Evolutionary conservation across 2,329 filamentous ascomycete species (phyloP), one percentile per base, ranked within the genome.

Genomic region (Aspergillus hiratsukae): DNA sequence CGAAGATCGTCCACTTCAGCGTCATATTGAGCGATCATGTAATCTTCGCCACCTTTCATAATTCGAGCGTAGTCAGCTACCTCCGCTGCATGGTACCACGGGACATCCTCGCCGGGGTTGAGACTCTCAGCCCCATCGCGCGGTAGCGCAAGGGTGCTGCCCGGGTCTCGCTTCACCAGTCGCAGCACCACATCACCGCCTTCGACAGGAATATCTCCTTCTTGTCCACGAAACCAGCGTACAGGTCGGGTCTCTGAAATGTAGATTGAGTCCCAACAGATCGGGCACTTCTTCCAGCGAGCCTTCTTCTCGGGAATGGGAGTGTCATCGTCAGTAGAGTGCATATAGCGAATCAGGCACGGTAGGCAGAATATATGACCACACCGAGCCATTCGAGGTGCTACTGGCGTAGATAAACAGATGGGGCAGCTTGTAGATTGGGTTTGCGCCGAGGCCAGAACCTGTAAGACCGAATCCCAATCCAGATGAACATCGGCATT

Each of bases 291-390:
- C 77, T 96, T 96, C 84, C 90, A 97, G 54, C 88, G 82, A 29
- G 88, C 80, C 65, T 84, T 87, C 75, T 87, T 92, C 60, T 87
- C 86, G 0, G 81, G 81, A 1, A 78, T 63, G 9, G 83, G 78
- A 56, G 81, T 82, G 8, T 89, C 87, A n/a, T 89, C 87, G 55
- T 89, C 87, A 25, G 82, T 85, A 7, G 91, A 89, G 66, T 96
- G 90, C 91, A 99, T 97, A 72, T 95, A 99, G 51, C 94, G 88
- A 61, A 97, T 90, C 59, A 97, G 76, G 70, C 94, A 99, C 5
- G 94, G 87, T 35, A 97, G 78, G 70, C 94, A 99, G 72, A 97
- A 97, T 11, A 99, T 96, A 71, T 99, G 94, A 1, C 94, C 94
- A 68, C 94, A 99, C 69, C 88, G 93, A 45, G 94, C 92, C 93